Evolutionary conservation across 2,329 filamentous ascomycete genomes (phyloP), one percentile per base, ranked within the genome.

Genomic region (Fusarium proliferatum): DNA sequence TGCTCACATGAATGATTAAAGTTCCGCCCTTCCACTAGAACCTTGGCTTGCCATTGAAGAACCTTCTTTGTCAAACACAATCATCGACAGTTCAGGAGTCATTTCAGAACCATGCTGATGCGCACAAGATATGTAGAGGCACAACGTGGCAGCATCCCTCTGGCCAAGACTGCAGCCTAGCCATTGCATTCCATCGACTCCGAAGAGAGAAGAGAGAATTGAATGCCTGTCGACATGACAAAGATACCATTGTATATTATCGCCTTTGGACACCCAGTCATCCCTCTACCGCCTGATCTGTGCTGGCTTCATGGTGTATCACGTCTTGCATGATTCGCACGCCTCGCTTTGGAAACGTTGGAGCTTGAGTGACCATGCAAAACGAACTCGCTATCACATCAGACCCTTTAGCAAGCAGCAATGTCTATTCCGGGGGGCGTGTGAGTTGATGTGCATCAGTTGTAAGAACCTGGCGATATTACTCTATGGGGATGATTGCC

Each of bases 1-100:
- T 64, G 69, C 80, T 81, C 80, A 81, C 80, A 81, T 81, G 80
- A 81, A 81, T 79, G 59, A 66, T 57, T 59, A 43, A 60, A 69
- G 51, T 61, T 71, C 63, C 65, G 56, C 62, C 45, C 46, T 57
- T 69, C 55, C 61, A 71, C 63, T 67, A 41, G 48, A 52, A 41
- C 46, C 30, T 63, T 64, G 62, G 57, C 52, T 55, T 61, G 46
- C 51, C 28, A 46, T n/a, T 42, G 60, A 64, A 61, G 64, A 51
- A 70, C 39, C 23, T 57, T 55, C 58, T 68, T 68, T 62, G 30
- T 68, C 55, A 58, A 72, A 62, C 30, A 49, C 59, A 41, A 57
- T 71, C 58, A 49, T 69, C 39, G 57, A 75, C 51, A 30, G 58
- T 62, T 71, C 64, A 77, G 69, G 70, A 61, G 71, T 60, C 67